Conservation (phyloP, 768 basidiomycete species). For the Russula ochroleuca region DNA sequence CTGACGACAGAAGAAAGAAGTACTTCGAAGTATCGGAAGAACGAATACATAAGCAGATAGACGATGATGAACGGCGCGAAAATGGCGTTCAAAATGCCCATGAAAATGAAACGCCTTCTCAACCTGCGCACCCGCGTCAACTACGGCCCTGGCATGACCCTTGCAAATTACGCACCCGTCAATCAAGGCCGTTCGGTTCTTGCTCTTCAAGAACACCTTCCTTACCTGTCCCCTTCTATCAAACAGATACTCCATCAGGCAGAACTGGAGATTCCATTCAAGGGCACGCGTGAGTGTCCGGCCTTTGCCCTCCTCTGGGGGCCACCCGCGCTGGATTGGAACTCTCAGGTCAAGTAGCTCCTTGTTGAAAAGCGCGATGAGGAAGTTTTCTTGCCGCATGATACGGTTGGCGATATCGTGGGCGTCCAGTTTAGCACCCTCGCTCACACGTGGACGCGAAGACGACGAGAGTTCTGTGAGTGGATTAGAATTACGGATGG, state of each 20-base stretch:
- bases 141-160: not conserved
- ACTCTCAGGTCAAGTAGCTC: constrained; percentile 85
- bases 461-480: constrained; percentile 72
- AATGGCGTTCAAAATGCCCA: constrained; percentile 93
- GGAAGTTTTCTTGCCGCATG: constrained; percentile 96
- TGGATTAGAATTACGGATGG: constrained; percentile 90
- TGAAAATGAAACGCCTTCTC: constrained; percentile 84
- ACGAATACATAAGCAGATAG: constrained; percentile 96
- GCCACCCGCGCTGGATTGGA: constrained; percentile 62
- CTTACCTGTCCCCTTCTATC: constrained; percentile 86
- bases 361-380: constrained; percentile 97
- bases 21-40: constrained; percentile 99
- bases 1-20: constrained; percentile 29
- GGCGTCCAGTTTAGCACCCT: constrained; percentile 87
- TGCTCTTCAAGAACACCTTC: constrained; percentile 85
- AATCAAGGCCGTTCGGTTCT: constrained; percentile 70
- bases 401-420: constrained; percentile 98
- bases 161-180: constrained; percentile 55
- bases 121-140: constrained; percentile 46
- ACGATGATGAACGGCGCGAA: constrained; percentile 96
- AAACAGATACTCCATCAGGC: constrained; percentile 92
- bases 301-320: constrained; percentile 61
- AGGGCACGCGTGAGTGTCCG: constrained; percentile 82
- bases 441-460: constrained; percentile 52
- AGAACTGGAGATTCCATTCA: constrained; percentile 97